phyloP scores from a whole-genome alignment of 768 basidiomycete species.

The Trametes meyenii region DNA sequence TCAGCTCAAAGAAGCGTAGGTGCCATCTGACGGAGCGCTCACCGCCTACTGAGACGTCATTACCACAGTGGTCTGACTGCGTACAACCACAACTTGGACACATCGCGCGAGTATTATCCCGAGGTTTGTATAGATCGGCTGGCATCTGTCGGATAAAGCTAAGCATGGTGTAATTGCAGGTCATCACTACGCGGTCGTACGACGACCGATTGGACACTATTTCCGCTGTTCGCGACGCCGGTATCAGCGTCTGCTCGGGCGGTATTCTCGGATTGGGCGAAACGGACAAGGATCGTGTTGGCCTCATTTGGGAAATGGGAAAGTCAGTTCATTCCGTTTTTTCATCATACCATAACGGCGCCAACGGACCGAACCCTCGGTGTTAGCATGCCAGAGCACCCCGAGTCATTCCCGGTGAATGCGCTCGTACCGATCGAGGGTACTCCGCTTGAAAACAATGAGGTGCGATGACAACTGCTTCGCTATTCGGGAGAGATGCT shows the following conservation, averaged over 20 bases:
- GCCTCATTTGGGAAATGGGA: slow-evolving; percentile 91
- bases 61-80: slow-evolving; percentile 81
- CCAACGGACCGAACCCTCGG: slow-evolving; percentile 10
- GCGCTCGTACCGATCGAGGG: slow-evolving; percentile 95
- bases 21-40: slow-evolving; percentile 16
- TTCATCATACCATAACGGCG: slow-evolving; percentile 20
- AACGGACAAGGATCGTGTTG: slow-evolving; percentile 85
- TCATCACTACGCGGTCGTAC: slow-evolving; percentile 93
- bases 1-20: slow-evolving; percentile 91
- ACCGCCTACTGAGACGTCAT: slow-evolving; percentile 9
- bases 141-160: slow-evolving; percentile 2
- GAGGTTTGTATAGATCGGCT: slow-evolving; percentile 50
- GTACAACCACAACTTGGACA: slow-evolving; percentile 99
- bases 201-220: slow-evolving; percentile 94
- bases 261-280: slow-evolving; percentile 96
- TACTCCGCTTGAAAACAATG: slow-evolving; percentile 90
- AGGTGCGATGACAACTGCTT: slow-evolving; percentile 46
- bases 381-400: slow-evolving; percentile 86
- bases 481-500: not conserved
- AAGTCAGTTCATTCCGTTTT: slow-evolving; percentile 58
- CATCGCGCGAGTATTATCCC: slow-evolving; percentile 95
- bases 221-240: slow-evolving; percentile 86
- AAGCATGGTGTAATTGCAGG: slow-evolving; percentile 47
- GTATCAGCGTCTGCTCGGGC: slow-evolving; percentile 96
- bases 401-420: slow-evolving; percentile 99